phyloP scores from a whole-genome alignment of 1,139 yeast genomes.

The Hemisphaericaspora subhashii region DNA sequence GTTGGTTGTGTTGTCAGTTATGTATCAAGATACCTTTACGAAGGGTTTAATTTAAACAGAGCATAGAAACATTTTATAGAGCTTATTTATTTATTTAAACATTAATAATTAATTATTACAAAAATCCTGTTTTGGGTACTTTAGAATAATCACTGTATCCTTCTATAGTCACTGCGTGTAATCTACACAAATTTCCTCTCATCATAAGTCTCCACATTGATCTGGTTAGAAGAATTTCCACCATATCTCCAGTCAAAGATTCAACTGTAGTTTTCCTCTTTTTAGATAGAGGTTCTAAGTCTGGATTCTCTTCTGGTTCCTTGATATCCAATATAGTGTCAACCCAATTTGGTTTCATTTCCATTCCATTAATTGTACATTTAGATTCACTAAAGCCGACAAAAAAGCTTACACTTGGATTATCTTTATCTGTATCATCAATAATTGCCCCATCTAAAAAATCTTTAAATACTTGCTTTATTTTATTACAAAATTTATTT shows the following conservation, averaged over 20 bases:
- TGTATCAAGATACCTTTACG: slow-evolving; percentile 26
- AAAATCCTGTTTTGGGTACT: slow-evolving; percentile 12
- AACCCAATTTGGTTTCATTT: slow-evolving; percentile 38
- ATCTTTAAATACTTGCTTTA: slow-evolving; percentile 28
- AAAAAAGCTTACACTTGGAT: slow-evolving; percentile 22
- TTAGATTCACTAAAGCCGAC: slow-evolving; percentile 30
- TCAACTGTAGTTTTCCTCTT: slow-evolving; percentile 9
- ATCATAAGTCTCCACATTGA: slow-evolving; percentile 37
- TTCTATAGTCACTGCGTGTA: slow-evolving; percentile 34
- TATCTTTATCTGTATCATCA: slow-evolving; percentile 18
- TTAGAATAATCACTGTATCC: slow-evolving; percentile 26
- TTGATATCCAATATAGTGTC: slow-evolving; percentile 24
- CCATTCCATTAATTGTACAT: slow-evolving; percentile 36
- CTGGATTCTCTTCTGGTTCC: slow-evolving; percentile 1
- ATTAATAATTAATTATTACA: slow-evolving; percentile 16
- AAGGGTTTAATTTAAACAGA: slow-evolving; percentile 19
- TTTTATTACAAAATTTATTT: slow-evolving; percentile 23
- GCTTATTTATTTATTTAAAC: not conserved
- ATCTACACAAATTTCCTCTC: slow-evolving; percentile 24
- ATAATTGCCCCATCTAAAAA: slow-evolving; percentile 22
- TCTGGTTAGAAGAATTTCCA: slow-evolving; percentile 32
- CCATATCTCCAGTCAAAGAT: slow-evolving; percentile 30
- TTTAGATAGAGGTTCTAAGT: slow-evolving; percentile 1
- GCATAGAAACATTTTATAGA: slow-evolving; percentile 7
- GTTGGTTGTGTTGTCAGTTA: slow-evolving; percentile 28